phyloP scores from a whole-genome alignment of 805 yeast genomes.

The Sporopachydermia lactativora region DNA sequence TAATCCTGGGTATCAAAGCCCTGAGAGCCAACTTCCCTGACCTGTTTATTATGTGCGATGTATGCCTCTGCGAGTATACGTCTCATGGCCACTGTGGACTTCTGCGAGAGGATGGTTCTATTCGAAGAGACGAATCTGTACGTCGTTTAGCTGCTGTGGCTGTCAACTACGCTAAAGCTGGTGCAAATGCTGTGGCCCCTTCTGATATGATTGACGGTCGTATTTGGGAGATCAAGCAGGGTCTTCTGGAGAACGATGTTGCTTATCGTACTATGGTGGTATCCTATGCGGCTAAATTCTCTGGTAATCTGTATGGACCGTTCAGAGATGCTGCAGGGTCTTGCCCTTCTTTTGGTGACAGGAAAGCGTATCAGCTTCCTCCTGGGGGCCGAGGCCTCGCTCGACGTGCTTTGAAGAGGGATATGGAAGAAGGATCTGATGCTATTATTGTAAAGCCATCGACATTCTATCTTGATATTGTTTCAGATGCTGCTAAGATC shows the following conservation, averaged over 20 bases:
- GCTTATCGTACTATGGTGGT: slow-evolving; percentile 83
- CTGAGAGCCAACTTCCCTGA: slow-evolving; percentile 60
- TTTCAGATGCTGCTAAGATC: slow-evolving; percentile 73
- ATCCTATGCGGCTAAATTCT: slow-evolving; percentile 90
- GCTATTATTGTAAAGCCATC: slow-evolving; percentile 94
- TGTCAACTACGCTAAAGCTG: slow-evolving; percentile 88
- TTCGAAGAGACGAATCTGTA: slow-evolving; percentile 63
- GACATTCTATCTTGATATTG: slow-evolving; percentile 84
- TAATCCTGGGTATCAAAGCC: slow-evolving; percentile 60
- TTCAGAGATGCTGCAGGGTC: slow-evolving; percentile 97
- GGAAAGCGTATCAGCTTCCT: slow-evolving; percentile 88
- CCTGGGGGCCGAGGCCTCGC: slow-evolving; percentile 89
- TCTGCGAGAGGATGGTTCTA: slow-evolving; percentile 71
- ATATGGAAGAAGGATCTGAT: slow-evolving; percentile 86
- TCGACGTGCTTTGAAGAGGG: slow-evolving; percentile 78
- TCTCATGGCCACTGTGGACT: slow-evolving; percentile 98
- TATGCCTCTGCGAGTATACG: slow-evolving; percentile 93
- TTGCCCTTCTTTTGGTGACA: slow-evolving; percentile 78
- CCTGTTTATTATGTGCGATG: slow-evolving; percentile 83
- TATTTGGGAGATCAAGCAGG: slow-evolving; percentile 72
- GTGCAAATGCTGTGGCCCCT: slow-evolving; percentile 93
- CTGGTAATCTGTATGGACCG: slow-evolving; percentile 89
- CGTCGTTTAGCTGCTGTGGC: slow-evolving; percentile 88
- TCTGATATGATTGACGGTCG: slow-evolving; percentile 98
- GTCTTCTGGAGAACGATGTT: slow-evolving; percentile 62